Evolutionary conservation across 805 yeast genomes (phyloP).

Genomic region (Yarrowia sp.): DNA sequence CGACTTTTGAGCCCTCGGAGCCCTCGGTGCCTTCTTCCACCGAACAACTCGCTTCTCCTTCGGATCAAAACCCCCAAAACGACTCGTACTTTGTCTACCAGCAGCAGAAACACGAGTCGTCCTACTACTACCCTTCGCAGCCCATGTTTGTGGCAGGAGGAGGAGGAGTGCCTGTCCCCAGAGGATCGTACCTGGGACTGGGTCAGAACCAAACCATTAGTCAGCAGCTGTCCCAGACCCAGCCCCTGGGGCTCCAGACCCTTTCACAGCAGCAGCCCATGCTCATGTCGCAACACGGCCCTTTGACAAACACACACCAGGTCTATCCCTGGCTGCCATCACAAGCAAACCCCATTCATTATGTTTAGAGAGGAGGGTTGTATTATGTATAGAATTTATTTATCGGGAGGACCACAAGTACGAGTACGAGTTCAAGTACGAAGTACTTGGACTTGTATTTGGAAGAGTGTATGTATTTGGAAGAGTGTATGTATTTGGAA

Average conservation of each 20-base stretch:
- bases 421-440: too few species aligned
- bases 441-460: too few species aligned
- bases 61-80: background rate
- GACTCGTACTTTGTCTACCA: slow-evolving; percentile 21
- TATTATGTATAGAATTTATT: slow-evolving; percentile 7
- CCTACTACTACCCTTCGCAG: slow-evolving; percentile 13
- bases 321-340: slow-evolving; percentile 17
- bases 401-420: background rate
- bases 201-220: background rate
- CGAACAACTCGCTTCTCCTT: background rate
- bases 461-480: too few species aligned
- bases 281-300: slow-evolving; percentile 2
- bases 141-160: background rate
- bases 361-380: background rate
- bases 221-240: background rate
- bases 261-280: slow-evolving; percentile 5
- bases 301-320: slow-evolving; percentile 8
- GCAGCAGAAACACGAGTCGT: background rate
- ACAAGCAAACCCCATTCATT: slow-evolving; percentile 7
- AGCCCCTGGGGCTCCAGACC: background rate
- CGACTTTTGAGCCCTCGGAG: too few species aligned
- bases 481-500: too few species aligned
- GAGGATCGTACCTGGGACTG: background rate
- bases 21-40: background rate
- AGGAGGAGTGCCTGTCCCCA: too few species aligned